Conservation (phyloP, 306 rosid species). For the Astragalus membranaceus region DNA sequence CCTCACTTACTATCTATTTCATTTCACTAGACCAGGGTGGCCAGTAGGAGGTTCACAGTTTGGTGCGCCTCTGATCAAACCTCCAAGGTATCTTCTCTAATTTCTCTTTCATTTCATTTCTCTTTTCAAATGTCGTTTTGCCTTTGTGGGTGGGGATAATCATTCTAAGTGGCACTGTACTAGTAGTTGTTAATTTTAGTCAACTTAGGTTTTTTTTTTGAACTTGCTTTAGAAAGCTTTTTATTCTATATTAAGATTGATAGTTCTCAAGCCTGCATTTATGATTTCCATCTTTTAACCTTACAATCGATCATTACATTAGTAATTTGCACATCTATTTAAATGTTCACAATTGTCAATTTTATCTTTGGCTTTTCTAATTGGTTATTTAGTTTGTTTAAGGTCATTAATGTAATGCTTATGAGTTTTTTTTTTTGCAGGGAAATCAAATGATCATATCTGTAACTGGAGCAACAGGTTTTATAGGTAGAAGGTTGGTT, state of each 20-base stretch:
- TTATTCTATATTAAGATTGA: neutral
- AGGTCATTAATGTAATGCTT: slow-evolving; percentile 31
- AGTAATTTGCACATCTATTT: neutral
- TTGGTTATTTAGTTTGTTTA: slow-evolving; percentile 22
- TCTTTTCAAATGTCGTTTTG: neutral
- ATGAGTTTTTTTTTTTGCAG: slow-evolving; percentile 32
- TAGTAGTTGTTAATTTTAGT: neutral
- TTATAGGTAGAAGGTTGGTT: slow-evolving; percentile 86
- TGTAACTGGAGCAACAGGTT: slow-evolving; percentile 96
- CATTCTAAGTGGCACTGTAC: neutral
- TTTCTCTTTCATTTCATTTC: neutral
- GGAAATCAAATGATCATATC: slow-evolving; percentile 65
- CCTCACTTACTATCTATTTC: neutral
- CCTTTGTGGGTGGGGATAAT: neutral
- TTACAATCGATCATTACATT: neutral
- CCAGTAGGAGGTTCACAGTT: slow-evolving; percentile 41
- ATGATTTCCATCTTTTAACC: neutral
- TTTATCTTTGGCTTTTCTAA: neutral
- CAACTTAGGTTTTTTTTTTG: slow-evolving; percentile 5
- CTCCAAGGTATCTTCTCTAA: slow-evolving; percentile 33
- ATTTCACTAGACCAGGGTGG: slow-evolving; percentile 26
- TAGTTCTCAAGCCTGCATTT: neutral
- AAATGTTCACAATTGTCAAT: neutral
- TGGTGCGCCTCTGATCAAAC: slow-evolving; percentile 46
- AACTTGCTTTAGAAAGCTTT: neutral